Evolutionary conservation across 345 rosid genomes (phyloP).

Genomic region (Linum tenue): DNA sequence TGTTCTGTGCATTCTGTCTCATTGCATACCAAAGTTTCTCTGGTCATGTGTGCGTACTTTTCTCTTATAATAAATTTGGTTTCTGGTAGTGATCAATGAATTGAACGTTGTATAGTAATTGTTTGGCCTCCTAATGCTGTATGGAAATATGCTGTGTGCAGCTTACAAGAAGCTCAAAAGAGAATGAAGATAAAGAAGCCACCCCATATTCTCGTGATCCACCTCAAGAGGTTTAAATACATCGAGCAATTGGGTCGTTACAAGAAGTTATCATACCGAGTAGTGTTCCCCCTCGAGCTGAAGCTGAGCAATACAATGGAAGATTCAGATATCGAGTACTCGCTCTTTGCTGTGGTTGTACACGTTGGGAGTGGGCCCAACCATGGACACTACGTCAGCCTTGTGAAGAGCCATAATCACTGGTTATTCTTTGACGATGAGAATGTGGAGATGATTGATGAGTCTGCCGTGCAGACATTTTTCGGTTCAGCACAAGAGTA

Average conservation of each 20-base stretch:
- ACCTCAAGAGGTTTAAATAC: conserved; percentile 91
- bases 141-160: conserved; percentile 23
- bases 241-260: conserved; percentile 91
- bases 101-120: too few relatives aligned
- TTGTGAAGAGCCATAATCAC: conserved; percentile 97
- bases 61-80: background rate
- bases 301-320: conserved; percentile 91
- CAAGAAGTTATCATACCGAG: conserved; percentile 91
- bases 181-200: conserved; percentile 99
- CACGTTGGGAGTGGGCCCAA: conserved; percentile 98
- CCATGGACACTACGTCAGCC: conserved; percentile 95
- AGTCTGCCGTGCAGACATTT: conserved; percentile 95
- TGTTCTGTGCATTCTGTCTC: background rate
- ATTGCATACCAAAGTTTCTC: background rate
- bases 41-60: background rate
- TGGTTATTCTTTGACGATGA: conserved; percentile 97
- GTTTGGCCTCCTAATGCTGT: background rate
- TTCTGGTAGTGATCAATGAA: background rate
- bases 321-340: conserved; percentile 81
- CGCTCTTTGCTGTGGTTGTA: conserved; percentile 93
- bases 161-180: conserved; percentile 99
- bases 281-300: conserved; percentile 89
- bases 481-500: conserved; percentile 97
- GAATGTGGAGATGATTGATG: conserved; percentile 96
- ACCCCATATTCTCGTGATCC: conserved; percentile 84